Evolutionary conservation across 2,329 filamentous ascomycete genomes (phyloP), one percentile per base, ranked within the genome.

Genomic region (Neofusicoccum sp.): DNA sequence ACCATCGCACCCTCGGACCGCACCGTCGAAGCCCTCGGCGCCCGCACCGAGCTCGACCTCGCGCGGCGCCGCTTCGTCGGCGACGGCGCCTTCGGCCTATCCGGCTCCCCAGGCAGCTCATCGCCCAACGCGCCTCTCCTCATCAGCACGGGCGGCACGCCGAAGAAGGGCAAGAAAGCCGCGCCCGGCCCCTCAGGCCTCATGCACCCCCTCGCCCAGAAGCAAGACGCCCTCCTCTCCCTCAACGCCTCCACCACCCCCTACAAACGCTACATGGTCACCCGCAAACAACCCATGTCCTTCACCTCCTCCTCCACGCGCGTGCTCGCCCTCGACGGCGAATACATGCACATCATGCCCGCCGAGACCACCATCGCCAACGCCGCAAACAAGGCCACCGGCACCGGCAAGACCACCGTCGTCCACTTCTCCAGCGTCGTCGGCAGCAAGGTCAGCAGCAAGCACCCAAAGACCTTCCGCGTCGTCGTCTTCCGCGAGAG

Each of bases 341-440:
- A 96, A 74, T 95, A 93, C 74, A 87, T 96, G 66, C 91, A 94
- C 76, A 92, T 96, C 69, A 89, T 92, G 84, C 90, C 91, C 2
- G 78, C 77, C 5, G 78, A 79, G 31, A 71, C 71, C 0, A 69
- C 68, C n/a, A 70, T 70, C 1, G 73, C 72, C 44, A 66, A 70
- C 50, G 66, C 67, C 49, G 39, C 47, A 5, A 87, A 88, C 41
- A 91, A 90, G 72, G 85, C 86, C 9, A 83, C 81, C 62, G 54
- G 61, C 6, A 59, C 54, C 14, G 85, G 85, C 39, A 93, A 92
- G 78, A 90, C 87, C 37, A 93, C 90, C 2, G 92, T 90, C 44
- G 89, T 94, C 52, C 91, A 93, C 70, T 93, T 94, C 73, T 89
- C 87, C 70, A 90, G 90, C 63, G 89, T 95, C 5, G 86, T 96